Conservation (phyloP, 176 grass and related monocot genomes). For the Triticum dicoccoides region DNA sequence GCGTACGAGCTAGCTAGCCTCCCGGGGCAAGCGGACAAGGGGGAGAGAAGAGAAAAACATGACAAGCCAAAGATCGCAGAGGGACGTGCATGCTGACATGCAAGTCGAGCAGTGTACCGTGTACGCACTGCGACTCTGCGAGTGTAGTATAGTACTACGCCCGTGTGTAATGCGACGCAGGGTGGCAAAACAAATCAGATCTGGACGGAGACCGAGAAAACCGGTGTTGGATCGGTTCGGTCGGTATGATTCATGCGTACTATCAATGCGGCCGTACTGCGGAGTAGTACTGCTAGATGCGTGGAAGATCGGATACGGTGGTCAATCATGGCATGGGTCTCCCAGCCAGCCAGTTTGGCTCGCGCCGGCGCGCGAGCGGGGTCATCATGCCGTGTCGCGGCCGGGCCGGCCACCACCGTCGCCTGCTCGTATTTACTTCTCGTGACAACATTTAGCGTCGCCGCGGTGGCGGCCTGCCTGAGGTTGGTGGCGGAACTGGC, state of each 20-base stretch:
- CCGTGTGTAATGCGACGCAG: not conserved
- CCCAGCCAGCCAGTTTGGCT: not conserved
- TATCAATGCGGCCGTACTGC: conserved; percentile 30
- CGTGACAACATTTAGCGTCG: conserved; percentile 44
- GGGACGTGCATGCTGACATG: not conserved
- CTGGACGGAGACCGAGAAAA: no score
- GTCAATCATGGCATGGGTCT: conserved; percentile 8
- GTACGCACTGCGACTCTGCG: not conserved
- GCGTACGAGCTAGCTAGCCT: not conserved
- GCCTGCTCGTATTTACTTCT: conserved; percentile 25
- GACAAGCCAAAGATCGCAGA: not conserved
- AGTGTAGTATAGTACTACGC: not conserved
- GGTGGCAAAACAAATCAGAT: not conserved
- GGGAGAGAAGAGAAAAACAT: not conserved
- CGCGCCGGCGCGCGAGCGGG: not conserved
- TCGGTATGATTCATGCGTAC: conserved; percentile 31
- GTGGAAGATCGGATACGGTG: not conserved
- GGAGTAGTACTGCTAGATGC: not conserved
- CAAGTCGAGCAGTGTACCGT: not conserved
- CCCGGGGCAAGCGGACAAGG: conserved; percentile 24
- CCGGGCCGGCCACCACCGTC: not conserved
- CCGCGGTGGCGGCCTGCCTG: conserved; percentile 1
- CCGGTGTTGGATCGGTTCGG: not conserved
- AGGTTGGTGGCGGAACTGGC: conserved; percentile 6
- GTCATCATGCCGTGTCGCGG: not conserved